Base-by-base conservation (phyloP, 345 rosid genomes). In the Salix arbutifolia region DNA sequence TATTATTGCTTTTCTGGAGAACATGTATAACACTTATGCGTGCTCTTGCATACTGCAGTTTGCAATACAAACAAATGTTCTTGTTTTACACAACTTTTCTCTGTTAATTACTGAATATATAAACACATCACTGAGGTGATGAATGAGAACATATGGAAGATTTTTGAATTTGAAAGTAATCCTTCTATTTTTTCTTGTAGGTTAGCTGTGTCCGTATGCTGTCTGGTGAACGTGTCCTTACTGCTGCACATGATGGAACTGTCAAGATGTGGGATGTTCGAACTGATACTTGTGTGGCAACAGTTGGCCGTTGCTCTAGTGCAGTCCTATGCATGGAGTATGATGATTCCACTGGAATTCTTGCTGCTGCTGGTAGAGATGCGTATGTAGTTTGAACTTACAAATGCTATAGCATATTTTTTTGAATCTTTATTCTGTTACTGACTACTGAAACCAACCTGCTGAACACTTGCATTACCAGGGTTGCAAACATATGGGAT, bases 191-290 rank as follows among this genome's bases (percentile, higher is more conserved):
- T 50, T 65, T 48, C 40, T 69, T 87, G 83, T 84, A 94, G 98
- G 94, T 92, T 78, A 91, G 92, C 81, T 87, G 90, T 84, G 97
- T 92, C 76, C 88, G 95, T 72, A 94, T 94, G 98, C 85, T 94
- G 73, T 92, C 98, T 23, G 98, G 97, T 31, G 98, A 94, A 83
- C 91, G 97, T 53, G 98, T 94, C 70, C 98, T 94, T 74, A 90
- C 96, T 60, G 89, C 98, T 81, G 84, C 95, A 66, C 92, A 92
- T 80, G 97, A 91, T 88, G 97, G 97, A 81, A 92, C 96, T 38
- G 93, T 96, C 69, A 96, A 92, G 88, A 94, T 94, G 98, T 96
- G 99, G 99, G 99, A 96, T 88, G 97, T 96, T 77, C 85, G 99
- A 83, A 92, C 97, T 42, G 99, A 94, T 84, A 90, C 91, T 81